phyloP scores from a whole-genome alignment of 805 yeast genomes.

The Cyberlindnera petersonii region DNA sequence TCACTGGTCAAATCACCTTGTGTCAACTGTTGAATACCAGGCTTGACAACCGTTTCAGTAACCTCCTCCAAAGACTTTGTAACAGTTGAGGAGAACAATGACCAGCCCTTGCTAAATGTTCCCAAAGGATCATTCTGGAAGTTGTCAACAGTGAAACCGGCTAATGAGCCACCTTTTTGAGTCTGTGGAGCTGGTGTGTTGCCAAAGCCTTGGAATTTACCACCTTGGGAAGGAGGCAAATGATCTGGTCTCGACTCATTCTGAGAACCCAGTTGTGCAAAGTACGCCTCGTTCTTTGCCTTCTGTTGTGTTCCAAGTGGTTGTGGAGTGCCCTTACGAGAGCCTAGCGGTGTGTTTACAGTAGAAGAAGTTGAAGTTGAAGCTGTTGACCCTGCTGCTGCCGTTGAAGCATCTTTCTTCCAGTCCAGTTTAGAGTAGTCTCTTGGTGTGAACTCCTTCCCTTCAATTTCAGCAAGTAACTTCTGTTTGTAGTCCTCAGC shows the following conservation, averaged over 20 bases:
- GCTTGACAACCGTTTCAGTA: slow-evolving; percentile 83
- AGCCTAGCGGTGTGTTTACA: slow-evolving; percentile 31
- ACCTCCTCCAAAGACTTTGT: slow-evolving; percentile 82
- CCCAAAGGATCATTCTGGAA: slow-evolving; percentile 84
- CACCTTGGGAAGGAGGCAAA: slow-evolving; percentile 91
- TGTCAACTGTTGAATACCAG: slow-evolving; percentile 77
- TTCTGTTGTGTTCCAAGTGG: slow-evolving; percentile 29
- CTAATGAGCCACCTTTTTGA: slow-evolving; percentile 38
- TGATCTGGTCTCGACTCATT: slow-evolving; percentile 72
- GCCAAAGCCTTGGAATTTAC: slow-evolving; percentile 89
- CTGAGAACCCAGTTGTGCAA: slow-evolving; percentile 69
- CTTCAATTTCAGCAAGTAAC: slow-evolving; percentile 72
- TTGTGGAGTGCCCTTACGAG: slow-evolving; percentile 40
- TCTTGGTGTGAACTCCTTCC: slow-evolving; percentile 55
- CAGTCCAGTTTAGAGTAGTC: slow-evolving; percentile 45
- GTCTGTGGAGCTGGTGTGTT: slow-evolving; percentile 56
- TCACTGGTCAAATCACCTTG: slow-evolving; percentile 77
- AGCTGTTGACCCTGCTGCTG: not conserved
- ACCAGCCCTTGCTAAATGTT: slow-evolving; percentile 92
- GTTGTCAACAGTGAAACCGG: slow-evolving; percentile 61
- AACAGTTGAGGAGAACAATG: slow-evolving; percentile 81
- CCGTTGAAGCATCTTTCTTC: slow-evolving; percentile 20
- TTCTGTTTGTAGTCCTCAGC: slow-evolving; percentile 93
- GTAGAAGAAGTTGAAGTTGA: slow-evolving; percentile 3
- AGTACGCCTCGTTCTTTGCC: slow-evolving; percentile 73